Base-by-base conservation (phyloP, 192 early-diverging fungal species). In the Umbelopsis vinacea region DNA sequence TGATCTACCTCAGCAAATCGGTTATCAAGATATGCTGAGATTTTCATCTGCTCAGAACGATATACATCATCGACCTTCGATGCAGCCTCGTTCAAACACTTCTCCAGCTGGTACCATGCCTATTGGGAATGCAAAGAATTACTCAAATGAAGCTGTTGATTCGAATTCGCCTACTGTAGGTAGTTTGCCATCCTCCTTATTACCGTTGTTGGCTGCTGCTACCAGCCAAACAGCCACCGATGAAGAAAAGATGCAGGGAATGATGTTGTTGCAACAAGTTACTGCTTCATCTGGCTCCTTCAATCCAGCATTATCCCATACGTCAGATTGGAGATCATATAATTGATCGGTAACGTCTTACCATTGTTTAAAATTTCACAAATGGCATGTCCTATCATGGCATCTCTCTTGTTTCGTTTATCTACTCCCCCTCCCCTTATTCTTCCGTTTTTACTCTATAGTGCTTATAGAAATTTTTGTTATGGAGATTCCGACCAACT, bases 251-350 rank as follows among this genome's bases (percentile, higher is more conserved):
- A 19, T 63, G 19, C 57, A 63, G 33, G 57, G 57, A 7, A 63
- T 63, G 57, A 63, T 63, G 29, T n/a, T 63, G 19, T 14, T 63
- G 14, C 57, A 63, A n/a, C 57, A 63, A 33, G 57, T 63, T 12
- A 33, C 57, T 14, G 57, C 57, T 22, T 37, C 33, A 3, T 29
- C 57, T 33, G 33, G 33, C 37, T 63, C 57, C 19, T 63, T 37
- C 26, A 63, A 63, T 14, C 14, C 10, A 1, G 24, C 57, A 29
- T 26, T 63, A 15, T 63, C 57, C 15, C 57, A 63, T 37, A 35
- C 57, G 2, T 29, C 26, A 29, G 57, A 63, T 63, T 63, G 57
- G 57, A 29, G 57, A 35, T 15, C 26, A 37, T 63, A 63, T 6
- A 17, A 35, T 14, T 63, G 33, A 33, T 17, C 10, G 29, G 57